These are phyloP conservation scores for Cenchrus purpureus DNA, from an alignment of 176 grass and related monocot species.

Conservation along the genomic window DNA sequence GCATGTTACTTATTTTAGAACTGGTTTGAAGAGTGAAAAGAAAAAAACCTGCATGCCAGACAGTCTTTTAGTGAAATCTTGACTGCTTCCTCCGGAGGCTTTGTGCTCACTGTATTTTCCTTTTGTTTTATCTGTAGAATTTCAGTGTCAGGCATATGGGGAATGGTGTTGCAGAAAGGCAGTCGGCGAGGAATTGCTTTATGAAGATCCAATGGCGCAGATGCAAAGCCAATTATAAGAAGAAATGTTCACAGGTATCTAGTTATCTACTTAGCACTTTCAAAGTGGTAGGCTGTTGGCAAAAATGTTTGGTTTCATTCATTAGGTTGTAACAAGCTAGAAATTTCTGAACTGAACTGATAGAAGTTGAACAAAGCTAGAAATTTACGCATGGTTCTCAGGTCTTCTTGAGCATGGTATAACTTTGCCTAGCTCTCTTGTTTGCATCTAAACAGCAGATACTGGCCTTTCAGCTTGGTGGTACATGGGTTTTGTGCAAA, in stretches of 20 bases:
- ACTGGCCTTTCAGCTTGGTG: background rate
- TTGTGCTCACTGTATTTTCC: slow-evolving; percentile 51
- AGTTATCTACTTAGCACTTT: background rate
- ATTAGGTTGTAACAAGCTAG: background rate
- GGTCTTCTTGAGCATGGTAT: background rate
- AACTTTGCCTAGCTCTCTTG: background rate
- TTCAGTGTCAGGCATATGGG: slow-evolving; percentile 10
- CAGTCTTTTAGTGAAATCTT: slow-evolving; percentile 99
- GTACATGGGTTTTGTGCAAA: background rate
- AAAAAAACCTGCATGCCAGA: slow-evolving; percentile 89
- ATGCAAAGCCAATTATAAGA: slow-evolving; percentile 15
- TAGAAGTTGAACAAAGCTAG: background rate
- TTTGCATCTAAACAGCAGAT: slow-evolving; percentile 1
- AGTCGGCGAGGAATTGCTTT: background rate
- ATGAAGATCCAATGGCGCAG: background rate
- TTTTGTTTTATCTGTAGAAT: slow-evolving; percentile 67
- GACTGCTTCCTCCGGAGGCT: slow-evolving; percentile 73
- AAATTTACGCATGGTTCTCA: background rate
- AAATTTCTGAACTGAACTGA: slow-evolving; percentile 3
- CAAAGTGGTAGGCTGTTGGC: background rate
- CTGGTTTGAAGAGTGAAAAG: background rate
- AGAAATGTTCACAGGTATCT: background rate
- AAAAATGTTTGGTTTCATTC: background rate
- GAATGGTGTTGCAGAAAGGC: background rate
- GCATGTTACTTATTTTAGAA: slow-evolving; percentile 1